Evolutionary conservation across 306 rosid genomes (phyloP).

Genomic region (Castanea sativa): DNA sequence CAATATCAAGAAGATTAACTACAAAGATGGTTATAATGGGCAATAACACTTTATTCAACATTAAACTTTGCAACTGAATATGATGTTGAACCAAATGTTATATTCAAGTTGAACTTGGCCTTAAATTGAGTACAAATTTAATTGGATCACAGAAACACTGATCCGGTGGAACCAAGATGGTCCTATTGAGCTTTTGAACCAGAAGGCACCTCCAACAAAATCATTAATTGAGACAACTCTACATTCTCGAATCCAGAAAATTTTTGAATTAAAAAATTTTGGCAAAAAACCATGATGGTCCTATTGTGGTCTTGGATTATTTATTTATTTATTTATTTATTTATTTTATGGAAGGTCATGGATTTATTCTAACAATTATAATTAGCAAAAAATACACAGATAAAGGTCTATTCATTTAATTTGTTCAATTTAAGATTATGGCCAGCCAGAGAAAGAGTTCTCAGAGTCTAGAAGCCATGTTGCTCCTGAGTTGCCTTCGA

Average conservation of each 20-base stretch:
- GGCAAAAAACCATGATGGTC: too few species aligned
- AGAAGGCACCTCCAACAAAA: not conserved
- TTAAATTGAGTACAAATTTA: not conserved
- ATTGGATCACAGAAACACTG: not conserved
- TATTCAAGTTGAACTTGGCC: not conserved
- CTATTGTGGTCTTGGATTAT: too few species aligned
- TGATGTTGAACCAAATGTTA: not conserved
- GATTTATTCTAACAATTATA: not conserved
- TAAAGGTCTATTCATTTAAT: not conserved
- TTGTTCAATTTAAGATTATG: not conserved
- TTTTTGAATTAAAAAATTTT: too few species aligned
- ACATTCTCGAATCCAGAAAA: not conserved
- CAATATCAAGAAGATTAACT: not conserved
- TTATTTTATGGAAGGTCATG: not conserved
- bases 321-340: too few species aligned
- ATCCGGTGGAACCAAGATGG: not conserved
- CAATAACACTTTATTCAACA: not conserved
- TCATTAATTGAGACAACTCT: not conserved
- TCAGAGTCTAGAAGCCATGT: constrained; percentile 52
- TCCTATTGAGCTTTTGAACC: not conserved
- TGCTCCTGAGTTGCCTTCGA: constrained; percentile 49
- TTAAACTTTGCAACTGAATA: not conserved
- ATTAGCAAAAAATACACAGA: not conserved
- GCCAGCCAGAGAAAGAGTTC: not conserved
- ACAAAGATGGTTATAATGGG: not conserved